Conservation (phyloP, 2,329 filamentous ascomycete genomes). For the Colletotrichum sp. region DNA sequence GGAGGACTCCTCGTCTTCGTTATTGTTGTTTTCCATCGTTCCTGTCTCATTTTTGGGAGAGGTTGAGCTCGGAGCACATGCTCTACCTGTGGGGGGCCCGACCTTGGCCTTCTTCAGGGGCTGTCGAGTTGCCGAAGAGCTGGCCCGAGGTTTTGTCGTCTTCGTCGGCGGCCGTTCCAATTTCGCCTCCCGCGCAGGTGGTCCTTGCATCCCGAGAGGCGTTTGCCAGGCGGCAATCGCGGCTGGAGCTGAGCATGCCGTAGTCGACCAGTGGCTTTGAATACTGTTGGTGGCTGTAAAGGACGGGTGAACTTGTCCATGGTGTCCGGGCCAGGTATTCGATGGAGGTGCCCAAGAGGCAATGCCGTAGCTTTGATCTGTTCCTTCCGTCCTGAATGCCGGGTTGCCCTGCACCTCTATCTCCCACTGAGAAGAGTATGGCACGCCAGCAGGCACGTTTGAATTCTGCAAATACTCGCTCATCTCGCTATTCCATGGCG, state of each 20-base stretch:
- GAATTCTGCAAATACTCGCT: neutral
- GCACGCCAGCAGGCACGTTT: neutral
- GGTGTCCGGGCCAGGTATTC: neutral
- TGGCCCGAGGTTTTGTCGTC: neutral
- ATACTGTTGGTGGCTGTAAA: neutral
- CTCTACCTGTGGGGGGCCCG: neutral
- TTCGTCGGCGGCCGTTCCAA: neutral
- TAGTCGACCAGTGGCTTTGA: neutral
- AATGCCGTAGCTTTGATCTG: neutral
- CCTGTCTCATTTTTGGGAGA: neutral
- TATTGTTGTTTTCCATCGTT: neutral
- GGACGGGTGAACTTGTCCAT: neutral
- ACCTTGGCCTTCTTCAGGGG: neutral
- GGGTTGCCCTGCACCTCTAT: neutral
- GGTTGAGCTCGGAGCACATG: neutral
- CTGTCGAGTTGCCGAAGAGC: neutral
- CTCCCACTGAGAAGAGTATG: neutral
- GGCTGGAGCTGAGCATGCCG: neutral
- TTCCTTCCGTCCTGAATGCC: neutral
- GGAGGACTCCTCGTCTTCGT: neutral
- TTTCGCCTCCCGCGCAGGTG: neutral
- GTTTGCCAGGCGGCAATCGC: neutral
- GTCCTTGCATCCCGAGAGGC: neutral
- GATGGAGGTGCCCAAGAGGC: neutral
- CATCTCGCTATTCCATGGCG: neutral